Evolutionary conservation across 2,329 filamentous ascomycete species (phyloP).

Genomic region (Fonsecaea nubica): DNA sequence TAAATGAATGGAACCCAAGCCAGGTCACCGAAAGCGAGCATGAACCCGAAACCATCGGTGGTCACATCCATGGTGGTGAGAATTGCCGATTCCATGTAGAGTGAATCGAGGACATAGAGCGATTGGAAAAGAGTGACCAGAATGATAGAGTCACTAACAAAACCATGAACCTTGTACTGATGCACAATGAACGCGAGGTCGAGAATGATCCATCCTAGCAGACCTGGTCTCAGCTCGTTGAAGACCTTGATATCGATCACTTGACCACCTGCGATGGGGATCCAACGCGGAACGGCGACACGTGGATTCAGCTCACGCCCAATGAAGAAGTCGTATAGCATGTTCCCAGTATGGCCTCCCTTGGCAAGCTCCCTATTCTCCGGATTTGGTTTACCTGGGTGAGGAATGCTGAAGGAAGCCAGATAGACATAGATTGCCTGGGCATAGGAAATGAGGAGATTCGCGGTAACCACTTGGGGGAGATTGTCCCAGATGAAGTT

Average conservation of each 20-base stretch:
- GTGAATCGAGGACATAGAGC: constrained; percentile 82
- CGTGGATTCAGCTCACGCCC: constrained; percentile 94
- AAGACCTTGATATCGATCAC: constrained; percentile 90
- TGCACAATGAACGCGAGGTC: constrained; percentile 84
- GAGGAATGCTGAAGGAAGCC: constrained; percentile 78
- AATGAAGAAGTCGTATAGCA: constrained; percentile 96
- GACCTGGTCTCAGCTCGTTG: constrained; percentile 87
- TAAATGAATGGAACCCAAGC: constrained; percentile 94
- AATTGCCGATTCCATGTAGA: constrained; percentile 86
- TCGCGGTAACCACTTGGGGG: constrained; percentile 80
- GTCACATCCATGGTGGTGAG: constrained; percentile 95
- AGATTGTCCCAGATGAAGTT: constrained; percentile 93
- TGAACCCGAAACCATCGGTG: constrained; percentile 91
- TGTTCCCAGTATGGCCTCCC: constrained; percentile 81
- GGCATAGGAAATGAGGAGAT: constrained; percentile 75
- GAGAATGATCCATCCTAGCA: constrained; percentile 86
- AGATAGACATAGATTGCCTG: constrained; percentile 82
- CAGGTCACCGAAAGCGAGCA: constrained; percentile 91
- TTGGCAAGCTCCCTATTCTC: constrained; percentile 78
- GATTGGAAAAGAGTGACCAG: constrained; percentile 78
- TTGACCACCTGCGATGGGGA: constrained; percentile 73
- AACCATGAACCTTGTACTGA: constrained; percentile 85
- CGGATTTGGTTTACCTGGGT: constrained; percentile 65
- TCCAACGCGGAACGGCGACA: constrained; percentile 56
- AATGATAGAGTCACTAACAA: constrained; percentile 82